Evolutionary conservation across 345 rosid genomes (phyloP).

Genomic region (Balakata baccata): DNA sequence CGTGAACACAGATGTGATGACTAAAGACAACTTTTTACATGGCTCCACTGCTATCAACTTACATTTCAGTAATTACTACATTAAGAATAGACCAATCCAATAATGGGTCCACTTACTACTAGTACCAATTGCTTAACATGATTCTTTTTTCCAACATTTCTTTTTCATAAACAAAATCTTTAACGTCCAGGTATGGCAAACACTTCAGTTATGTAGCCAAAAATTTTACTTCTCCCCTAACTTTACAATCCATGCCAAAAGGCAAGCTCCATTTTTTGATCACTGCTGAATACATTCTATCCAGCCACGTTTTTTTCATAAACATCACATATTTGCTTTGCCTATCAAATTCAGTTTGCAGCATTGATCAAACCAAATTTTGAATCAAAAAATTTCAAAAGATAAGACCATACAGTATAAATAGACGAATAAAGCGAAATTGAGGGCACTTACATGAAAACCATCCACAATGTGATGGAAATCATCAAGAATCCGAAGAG

Average conservation of each 20-base stretch:
- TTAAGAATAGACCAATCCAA: too few relatives aligned
- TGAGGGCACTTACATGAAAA: slow-evolving; percentile 67
- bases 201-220: neutral
- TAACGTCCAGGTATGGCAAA: neutral
- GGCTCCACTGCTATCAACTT: neutral
- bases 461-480: slow-evolving; percentile 75
- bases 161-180: neutral
- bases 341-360: neutral
- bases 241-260: neutral
- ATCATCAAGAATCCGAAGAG: slow-evolving; percentile 75
- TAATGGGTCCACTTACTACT: too few relatives aligned
- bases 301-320: neutral
- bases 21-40: neutral
- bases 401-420: neutral
- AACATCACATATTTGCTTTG: neutral
- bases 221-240: neutral
- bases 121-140: neutral
- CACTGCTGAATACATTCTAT: neutral
- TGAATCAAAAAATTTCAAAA: neutral
- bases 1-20: neutral
- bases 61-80: neutral
- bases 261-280: neutral
- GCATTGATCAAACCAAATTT: neutral
- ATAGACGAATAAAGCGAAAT: neutral
- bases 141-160: neutral